Percentiles rank a stretch among this genome's conserved stretches.
Conservation (phyloP, 805 yeast genomes). For the Henningerozyma blattae region DNA sequence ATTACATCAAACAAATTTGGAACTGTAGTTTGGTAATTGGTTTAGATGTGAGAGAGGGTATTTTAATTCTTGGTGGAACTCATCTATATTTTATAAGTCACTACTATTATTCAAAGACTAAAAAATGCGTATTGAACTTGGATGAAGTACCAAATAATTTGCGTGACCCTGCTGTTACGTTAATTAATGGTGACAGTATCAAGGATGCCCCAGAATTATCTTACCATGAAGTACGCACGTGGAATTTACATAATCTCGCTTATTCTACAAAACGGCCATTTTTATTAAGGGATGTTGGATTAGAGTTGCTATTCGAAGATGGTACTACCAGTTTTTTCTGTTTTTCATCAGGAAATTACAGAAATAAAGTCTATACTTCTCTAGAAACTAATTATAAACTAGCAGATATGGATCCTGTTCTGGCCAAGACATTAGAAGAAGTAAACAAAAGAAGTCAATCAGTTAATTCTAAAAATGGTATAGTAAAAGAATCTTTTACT, state of each 20-base stretch:
- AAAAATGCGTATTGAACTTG: slow-evolving; percentile 47
- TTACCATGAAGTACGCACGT: slow-evolving; percentile 38
- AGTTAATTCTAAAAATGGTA: slow-evolving; percentile 22
- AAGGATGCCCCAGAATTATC: slow-evolving; percentile 7
- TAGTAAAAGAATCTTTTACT: slow-evolving; percentile 25
- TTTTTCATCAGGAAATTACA: slow-evolving; percentile 35
- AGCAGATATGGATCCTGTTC: slow-evolving; percentile 40
- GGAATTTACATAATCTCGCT: slow-evolving; percentile 49
- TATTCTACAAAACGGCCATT: slow-evolving; percentile 67
- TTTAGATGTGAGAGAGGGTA: slow-evolving; percentile 62
- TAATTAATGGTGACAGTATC: slow-evolving; percentile 39
- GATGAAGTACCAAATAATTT: slow-evolving; percentile 49
- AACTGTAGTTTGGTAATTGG: slow-evolving; percentile 70
- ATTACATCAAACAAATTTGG: slow-evolving; percentile 58
- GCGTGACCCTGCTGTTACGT: slow-evolving; percentile 57
- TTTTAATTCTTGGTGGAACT: slow-evolving; percentile 54
- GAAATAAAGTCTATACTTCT: slow-evolving; percentile 45
- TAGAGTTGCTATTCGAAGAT: slow-evolving; percentile 64
- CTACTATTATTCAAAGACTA: slow-evolving; percentile 40
- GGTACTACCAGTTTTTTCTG: slow-evolving; percentile 64
- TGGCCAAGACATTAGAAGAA: slow-evolving; percentile 40
- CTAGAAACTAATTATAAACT: slow-evolving; percentile 39
- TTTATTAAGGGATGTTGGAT: slow-evolving; percentile 64
- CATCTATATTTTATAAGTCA: slow-evolving; percentile 60
- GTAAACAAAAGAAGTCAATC: slow-evolving; percentile 29